Percentiles rank a stretch among this genome's conserved stretches.
phyloP scores from a whole-genome alignment of 106 monocot genomes.

The Phalaenopsis equestris region DNA sequence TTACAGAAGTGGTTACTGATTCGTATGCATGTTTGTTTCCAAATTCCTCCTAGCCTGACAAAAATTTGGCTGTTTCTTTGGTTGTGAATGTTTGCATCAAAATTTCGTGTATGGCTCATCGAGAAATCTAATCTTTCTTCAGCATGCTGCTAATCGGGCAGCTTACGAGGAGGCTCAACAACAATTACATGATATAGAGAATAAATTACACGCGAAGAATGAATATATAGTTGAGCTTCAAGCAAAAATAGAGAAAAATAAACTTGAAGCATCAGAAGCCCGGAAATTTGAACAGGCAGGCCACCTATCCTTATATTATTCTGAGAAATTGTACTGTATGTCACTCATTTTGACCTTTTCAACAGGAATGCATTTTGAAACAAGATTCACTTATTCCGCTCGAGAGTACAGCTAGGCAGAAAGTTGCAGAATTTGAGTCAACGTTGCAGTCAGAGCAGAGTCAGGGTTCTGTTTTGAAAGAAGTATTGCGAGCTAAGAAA shows the following conservation, averaged over 20 bases:
- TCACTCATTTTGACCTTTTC: neutral
- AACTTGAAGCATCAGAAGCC: conserved; percentile 45
- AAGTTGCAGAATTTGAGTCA: conserved; percentile 67
- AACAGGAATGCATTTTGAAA: conserved; percentile 68
- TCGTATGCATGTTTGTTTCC: neutral
- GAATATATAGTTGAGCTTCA: conserved; percentile 27
- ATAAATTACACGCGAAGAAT: conserved; percentile 47
- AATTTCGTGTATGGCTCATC: neutral
- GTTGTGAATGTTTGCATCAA: neutral
- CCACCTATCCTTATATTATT: conserved; percentile 4
- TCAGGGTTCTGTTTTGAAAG: conserved; percentile 83
- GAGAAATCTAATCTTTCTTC: conserved; percentile 13
- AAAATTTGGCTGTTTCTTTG: neutral
- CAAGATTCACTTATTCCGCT: conserved; percentile 77
- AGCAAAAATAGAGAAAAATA: conserved; percentile 48
- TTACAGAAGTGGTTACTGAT: neutral
- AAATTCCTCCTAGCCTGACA: neutral
- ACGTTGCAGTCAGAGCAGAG: conserved; percentile 75
- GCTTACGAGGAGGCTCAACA: conserved; percentile 61
- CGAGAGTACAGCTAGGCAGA: conserved; percentile 90
- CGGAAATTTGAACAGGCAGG: conserved; percentile 62
- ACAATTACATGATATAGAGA: conserved; percentile 47
- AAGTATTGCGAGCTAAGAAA: conserved; percentile 76
- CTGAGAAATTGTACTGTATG: neutral
- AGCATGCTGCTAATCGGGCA: conserved; percentile 61